A percentile compares a stretch with the other conserved stretches of the same genome.
These are phyloP conservation scores for Solanum etuberosum DNA, from an alignment of 257 asterid genomes.

Conservation along the genomic window DNA sequence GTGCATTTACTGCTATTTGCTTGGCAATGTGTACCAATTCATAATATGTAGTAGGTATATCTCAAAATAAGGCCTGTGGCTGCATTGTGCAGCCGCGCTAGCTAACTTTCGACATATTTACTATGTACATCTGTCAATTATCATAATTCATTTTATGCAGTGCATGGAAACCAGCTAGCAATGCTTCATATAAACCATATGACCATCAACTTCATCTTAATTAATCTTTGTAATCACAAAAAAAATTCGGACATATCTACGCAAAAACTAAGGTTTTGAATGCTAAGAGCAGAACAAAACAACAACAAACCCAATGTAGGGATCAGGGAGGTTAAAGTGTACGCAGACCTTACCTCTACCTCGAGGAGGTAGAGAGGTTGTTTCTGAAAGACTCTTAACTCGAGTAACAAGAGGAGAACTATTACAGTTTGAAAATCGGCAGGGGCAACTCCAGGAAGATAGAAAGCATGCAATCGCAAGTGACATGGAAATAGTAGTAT, in stretches of 20 bases:
- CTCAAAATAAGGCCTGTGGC: too few relatives aligned
- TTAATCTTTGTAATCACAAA: neutral
- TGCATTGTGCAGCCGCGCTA: too few relatives aligned
- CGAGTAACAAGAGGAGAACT: neutral
- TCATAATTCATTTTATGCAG: neutral
- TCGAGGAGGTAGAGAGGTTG: too few relatives aligned
- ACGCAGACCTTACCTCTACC: too few relatives aligned
- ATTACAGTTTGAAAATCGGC: slow-evolving; percentile 27
- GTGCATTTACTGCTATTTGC: too few relatives aligned
- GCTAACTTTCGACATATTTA: too few relatives aligned
- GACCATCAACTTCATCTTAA: neutral
- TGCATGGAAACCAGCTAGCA: neutral
- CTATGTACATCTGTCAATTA: neutral
- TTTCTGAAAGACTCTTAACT: too few relatives aligned
- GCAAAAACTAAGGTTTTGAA: neutral
- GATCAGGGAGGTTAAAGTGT: too few relatives aligned
- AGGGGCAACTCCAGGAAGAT: slow-evolving; percentile 51
- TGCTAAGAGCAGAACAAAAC: neutral
- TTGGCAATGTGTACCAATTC: too few relatives aligned
- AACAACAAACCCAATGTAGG: too few relatives aligned
- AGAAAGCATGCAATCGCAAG: slow-evolving; percentile 9
- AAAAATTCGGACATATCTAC: neutral
- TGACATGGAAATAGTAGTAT: neutral
- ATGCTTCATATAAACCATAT: neutral
- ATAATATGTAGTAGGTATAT: too few relatives aligned